Evolutionary conservation across 805 yeast genomes (phyloP).

Genomic region (Candida ulmi): DNA sequence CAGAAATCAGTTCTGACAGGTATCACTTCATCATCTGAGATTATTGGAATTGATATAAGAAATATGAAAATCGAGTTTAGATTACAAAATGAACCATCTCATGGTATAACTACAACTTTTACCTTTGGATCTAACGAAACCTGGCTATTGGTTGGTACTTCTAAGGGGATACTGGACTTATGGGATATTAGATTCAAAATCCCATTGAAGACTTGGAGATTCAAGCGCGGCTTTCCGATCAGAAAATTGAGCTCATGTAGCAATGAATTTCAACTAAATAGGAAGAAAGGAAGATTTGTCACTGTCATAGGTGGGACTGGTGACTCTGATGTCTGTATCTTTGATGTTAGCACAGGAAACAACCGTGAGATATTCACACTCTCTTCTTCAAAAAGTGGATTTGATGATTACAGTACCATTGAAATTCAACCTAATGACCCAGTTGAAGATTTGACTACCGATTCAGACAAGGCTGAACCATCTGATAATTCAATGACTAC

Average conservation of each 20-base stretch:
- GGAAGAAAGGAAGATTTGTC: constrained; percentile 37
- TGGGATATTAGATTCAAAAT: constrained; percentile 78
- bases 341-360: constrained; percentile 66
- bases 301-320: constrained; percentile 66
- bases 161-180: constrained; percentile 63
- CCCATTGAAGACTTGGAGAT: constrained; percentile 55
- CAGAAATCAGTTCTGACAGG: constrained; percentile 38
- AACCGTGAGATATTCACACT: constrained; percentile 41
- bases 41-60: constrained; percentile 53
- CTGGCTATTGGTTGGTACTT: constrained; percentile 75
- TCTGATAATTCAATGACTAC: constrained; percentile 14
- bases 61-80: constrained; percentile 38
- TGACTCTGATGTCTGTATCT: constrained; percentile 54
- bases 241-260: constrained; percentile 41
- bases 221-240: constrained; percentile 47
- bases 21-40: constrained; percentile 46
- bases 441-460: constrained; percentile 1
- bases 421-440: constrained; percentile 8
- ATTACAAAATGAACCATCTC: constrained; percentile 50
- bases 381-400: constrained; percentile 5
- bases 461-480: not conserved
- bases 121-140: constrained; percentile 44
- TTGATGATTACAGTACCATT: constrained; percentile 14
- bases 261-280: constrained; percentile 25
- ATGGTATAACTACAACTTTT: constrained; percentile 64